Base-by-base conservation (phyloP, 139 green algal genomes). In the Haematococcus sp. region DNA sequence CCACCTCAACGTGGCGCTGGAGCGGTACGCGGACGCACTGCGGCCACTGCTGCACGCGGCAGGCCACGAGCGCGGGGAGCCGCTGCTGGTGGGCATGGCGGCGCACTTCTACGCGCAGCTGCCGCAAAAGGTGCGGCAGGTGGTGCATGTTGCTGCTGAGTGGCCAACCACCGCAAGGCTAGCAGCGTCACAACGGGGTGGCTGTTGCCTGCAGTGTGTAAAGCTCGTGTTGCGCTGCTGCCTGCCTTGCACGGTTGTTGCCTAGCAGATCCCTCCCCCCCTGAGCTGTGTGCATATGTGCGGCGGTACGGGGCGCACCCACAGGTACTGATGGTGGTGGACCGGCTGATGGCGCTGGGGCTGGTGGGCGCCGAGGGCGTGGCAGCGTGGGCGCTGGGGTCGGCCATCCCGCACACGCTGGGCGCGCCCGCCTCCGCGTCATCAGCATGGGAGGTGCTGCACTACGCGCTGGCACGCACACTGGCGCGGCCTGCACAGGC, bases 1-100 rank as follows among this genome's bases (percentile, higher is more conserved):
- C 27, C 93, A 97, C 82, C 86, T 89, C 66, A 75, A 91, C 54
- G 93, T 88, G 20, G 81, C 85, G 9, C 69, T 97, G 68, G 89
- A 96, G 81, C 83, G 93, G 2, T 97, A 95, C 81, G 69, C 74
- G 25, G 65, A 71, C 1, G 73, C 86, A 31, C 69, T 95, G 35
- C 44, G 68, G 17, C n/a, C 63, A 7, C 61, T 87, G 63, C 64
- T 90, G 49, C 54, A 30, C 32, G 25, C 60, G 59, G 31, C 33
- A 31, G 54, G 46, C 67, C 54, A 27, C 34, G 35, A 33, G 74
- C 66, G 31, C 22, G 63, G 46, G 59, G 59, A 63, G 58, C 67
- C 52, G 71, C 4, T 83, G 46, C 65, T 68, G 17, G 31, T 84
- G 63, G 30, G 43, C 16, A 52, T 77, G 69, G 68, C 73, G 16